Conservation (phyloP, 345 rosid species). For the Zanthoxylum bungeanum region DNA sequence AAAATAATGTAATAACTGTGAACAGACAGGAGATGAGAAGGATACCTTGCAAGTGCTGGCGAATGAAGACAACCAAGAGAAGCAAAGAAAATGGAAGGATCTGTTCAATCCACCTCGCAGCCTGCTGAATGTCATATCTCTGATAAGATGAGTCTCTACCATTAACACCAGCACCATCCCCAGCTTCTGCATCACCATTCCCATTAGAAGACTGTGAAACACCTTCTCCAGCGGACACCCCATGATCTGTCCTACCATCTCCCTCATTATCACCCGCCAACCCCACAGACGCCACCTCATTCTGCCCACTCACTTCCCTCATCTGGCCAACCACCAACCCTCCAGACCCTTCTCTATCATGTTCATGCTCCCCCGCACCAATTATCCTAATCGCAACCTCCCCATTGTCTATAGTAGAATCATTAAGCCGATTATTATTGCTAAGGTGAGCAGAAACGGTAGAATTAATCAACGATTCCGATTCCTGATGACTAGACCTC, state of each 20-base stretch:
- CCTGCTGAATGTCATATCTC: constrained; percentile 99
- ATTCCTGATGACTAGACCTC: constrained; percentile 48
- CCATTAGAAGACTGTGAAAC: constrained; percentile 41
- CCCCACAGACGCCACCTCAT: constrained; percentile 31
- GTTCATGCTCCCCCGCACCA: constrained; percentile 73
- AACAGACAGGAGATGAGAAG: neutral
- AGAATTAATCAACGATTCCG: constrained; percentile 42
- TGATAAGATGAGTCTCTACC: constrained; percentile 86
- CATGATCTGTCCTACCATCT: constrained; percentile 43
- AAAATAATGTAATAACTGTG: neutral
- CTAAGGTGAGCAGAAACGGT: constrained; percentile 19
- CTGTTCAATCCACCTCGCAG: constrained; percentile 99
- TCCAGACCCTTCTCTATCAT: constrained; percentile 43
- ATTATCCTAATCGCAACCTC: constrained; percentile 96
- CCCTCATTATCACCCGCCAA: constrained; percentile 36
- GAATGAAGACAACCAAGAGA: constrained; percentile 93
- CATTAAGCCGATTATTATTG: constrained; percentile 36
- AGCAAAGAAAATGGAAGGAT: constrained; percentile 95
- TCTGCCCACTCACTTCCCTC: constrained; percentile 37
- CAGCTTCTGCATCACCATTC: constrained; percentile 45
- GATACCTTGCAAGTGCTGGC: constrained; percentile 98
- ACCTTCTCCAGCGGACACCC: constrained; percentile 32
- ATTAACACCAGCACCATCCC: constrained; percentile 36
- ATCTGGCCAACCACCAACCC: constrained; percentile 57
- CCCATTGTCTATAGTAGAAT: constrained; percentile 38